These are phyloP conservation scores for Thinopyrum obtusiflorum DNA, from an alignment of 202 grass and related monocot genomes.

Conservation along the genomic window DNA sequence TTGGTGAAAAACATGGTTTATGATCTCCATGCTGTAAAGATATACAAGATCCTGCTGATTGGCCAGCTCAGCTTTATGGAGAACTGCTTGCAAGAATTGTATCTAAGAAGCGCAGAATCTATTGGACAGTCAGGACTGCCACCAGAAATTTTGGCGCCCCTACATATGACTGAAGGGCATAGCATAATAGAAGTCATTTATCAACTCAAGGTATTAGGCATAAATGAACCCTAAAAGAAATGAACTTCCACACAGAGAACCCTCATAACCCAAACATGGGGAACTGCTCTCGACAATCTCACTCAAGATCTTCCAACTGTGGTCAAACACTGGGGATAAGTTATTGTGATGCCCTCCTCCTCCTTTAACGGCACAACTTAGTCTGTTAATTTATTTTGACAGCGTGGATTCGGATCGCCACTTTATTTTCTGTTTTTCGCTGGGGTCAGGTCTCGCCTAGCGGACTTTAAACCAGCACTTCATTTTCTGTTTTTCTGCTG, in stretches of 20 bases:
- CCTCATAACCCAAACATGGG: background rate
- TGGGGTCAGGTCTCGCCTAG: background rate
- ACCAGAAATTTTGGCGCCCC: background rate
- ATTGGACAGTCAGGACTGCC: background rate
- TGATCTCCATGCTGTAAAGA: background rate
- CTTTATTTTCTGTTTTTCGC: background rate
- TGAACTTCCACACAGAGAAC: background rate
- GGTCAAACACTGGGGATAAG: background rate
- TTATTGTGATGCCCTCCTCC: background rate
- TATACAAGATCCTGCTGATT: background rate
- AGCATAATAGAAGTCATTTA: background rate
- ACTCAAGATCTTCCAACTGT: background rate
- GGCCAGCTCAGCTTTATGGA: background rate
- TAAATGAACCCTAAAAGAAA: background rate
- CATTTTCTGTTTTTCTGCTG: background rate
- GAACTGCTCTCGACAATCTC: background rate
- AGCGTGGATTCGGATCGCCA: background rate
- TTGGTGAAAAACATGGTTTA: conserved; percentile 3
- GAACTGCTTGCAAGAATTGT: conserved; percentile 7
- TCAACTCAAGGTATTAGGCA: background rate
- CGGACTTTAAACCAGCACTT: background rate
- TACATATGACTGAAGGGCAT: background rate
- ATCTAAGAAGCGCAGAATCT: background rate
- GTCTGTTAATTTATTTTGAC: background rate
- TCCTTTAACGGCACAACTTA: no score